phyloP scores from a whole-genome alignment of 208 protist genomes.

The Trypanosoma melophagium region DNA sequence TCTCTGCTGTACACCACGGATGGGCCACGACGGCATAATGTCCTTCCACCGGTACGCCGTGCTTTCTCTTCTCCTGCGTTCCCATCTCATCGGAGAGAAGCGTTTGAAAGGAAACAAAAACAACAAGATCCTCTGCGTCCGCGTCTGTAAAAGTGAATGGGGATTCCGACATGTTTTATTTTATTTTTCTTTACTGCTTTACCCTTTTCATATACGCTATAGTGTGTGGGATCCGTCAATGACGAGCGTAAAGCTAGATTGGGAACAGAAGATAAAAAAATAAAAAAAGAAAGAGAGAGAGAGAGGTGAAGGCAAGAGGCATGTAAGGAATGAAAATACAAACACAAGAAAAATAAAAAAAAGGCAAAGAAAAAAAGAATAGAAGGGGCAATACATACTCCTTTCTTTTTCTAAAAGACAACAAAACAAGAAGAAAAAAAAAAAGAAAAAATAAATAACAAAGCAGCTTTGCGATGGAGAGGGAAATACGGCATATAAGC shows the following conservation, averaged over 20 bases:
- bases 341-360: neutral
- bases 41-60: slow-evolving; percentile 19
- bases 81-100: slow-evolving; percentile 4
- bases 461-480: too few species aligned
- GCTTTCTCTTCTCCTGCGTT: neutral
- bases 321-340: slow-evolving; percentile 3
- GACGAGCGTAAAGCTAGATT: neutral
- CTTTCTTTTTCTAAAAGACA: neutral
- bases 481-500: too few species aligned
- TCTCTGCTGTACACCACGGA: slow-evolving; percentile 11
- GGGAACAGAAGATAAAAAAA: slow-evolving; percentile 5
- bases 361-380: neutral
- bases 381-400: neutral
- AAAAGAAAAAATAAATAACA: slow-evolving; percentile 8
- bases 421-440: slow-evolving; percentile 9
- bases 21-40: slow-evolving; percentile 13
- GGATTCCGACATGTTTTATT: slow-evolving; percentile 5
- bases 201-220: too few species aligned
- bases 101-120: slow-evolving; percentile 23
- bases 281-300: slow-evolving; percentile 25
- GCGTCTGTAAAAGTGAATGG: neutral
- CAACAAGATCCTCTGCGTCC: slow-evolving; percentile 13
- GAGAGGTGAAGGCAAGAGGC: neutral
- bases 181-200: too few species aligned
- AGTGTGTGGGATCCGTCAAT: neutral